Base-by-base conservation (phyloP, 2,329 filamentous ascomycete genomes). In the Fusarium bulbicola region DNA sequence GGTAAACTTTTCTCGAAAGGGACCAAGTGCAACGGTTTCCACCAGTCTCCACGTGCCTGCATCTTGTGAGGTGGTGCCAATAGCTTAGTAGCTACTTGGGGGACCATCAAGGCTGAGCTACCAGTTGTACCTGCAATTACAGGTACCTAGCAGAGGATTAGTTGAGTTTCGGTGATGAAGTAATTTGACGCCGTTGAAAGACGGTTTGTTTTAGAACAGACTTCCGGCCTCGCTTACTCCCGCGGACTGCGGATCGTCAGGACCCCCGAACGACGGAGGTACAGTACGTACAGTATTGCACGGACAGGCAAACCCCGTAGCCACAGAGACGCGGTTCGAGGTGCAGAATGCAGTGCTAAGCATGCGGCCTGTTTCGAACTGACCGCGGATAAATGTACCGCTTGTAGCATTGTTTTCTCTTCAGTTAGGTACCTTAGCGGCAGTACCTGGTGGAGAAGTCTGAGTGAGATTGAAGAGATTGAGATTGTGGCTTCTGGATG, bases 1-100 rank as follows among this genome's bases (percentile, higher is more conserved):
- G 60, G 60, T 66, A 39, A 70, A 61, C 72, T 75, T 70, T 72
- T 56, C 74, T 76, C 34, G 39, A 75, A 74, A 56, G 47, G 66
- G 74, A 68, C 54, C 59, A 76, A 66, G 64, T 59, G 61, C 43
- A 75, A 76, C 73, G 66, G 73, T 73, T 77, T 71, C 60, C 70
- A 66, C 63, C 53, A 68, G 68, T 57, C 68, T 69, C 75, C 74
- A 76, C 70, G 74, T 74, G 75, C 70, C 68, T 73, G 66, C 45
- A 56, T 57, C n/a, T 58, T 46, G 16, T 39, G 64, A 64, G 59
- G 63, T 68, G 63, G 70, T 72, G 71, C 64, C 68, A 71, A 34
- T 34, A 34, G 32, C 32, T 34, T 34, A 34, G 67, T 67, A 67
- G 47, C 36, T 49, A 46, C 36, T 52, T 50, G 43, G 54, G 40